A percentile compares a stretch with the other conserved stretches of the same genome.
Conservation (phyloP, 345 rosid species). For the Populus davidiana region DNA sequence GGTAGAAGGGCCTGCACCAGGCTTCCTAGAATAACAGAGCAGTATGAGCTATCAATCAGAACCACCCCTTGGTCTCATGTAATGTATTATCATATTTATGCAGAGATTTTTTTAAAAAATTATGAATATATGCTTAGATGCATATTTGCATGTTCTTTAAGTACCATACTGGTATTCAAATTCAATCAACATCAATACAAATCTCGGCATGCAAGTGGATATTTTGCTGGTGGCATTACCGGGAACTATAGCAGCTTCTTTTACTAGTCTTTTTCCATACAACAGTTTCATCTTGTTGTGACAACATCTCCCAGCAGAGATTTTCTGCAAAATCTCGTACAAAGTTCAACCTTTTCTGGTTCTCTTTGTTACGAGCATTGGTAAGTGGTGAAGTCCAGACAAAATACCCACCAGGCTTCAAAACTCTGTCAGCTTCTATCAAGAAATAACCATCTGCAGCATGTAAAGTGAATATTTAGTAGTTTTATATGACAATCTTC, state of each 20-base stretch:
- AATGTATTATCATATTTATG: background rate
- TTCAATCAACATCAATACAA: background rate
- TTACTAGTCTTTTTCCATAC: slow-evolving; percentile 88
- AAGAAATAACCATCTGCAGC: slow-evolving; percentile 72
- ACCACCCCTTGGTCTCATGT: slow-evolving; percentile 13
- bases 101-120: background rate
- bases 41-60: slow-evolving; percentile 21
- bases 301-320: slow-evolving; percentile 85
- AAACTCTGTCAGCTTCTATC: slow-evolving; percentile 84
- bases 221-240: slow-evolving; percentile 46
- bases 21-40: slow-evolving; percentile 49
- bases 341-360: slow-evolving; percentile 66
- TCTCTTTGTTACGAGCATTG: slow-evolving; percentile 68
- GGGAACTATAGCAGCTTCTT: slow-evolving; percentile 64
- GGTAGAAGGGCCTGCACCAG: slow-evolving; percentile 68
- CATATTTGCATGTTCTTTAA: background rate
- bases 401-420: slow-evolving; percentile 96
- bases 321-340: slow-evolving; percentile 65
- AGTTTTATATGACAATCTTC: background rate
- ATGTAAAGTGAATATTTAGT: background rate
- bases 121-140: background rate
- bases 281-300: slow-evolving; percentile 94
- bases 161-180: background rate
- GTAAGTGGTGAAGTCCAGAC: slow-evolving; percentile 97
- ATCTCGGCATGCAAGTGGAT: background rate